These are phyloP conservation scores for Citrus hindsii DNA, from an alignment of 345 rosid genomes.

Conservation along the genomic window DNA sequence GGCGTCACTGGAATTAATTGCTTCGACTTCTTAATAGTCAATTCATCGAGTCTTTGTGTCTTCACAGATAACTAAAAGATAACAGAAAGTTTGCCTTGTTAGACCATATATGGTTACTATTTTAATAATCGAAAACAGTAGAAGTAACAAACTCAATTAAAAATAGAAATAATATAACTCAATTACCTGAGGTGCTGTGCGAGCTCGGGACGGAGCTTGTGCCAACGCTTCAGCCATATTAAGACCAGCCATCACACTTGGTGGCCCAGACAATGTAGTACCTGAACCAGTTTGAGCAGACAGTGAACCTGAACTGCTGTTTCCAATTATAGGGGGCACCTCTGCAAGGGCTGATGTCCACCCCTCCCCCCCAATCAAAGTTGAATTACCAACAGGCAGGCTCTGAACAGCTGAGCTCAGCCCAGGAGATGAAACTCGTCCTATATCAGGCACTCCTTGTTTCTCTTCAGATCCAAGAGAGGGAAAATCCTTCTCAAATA, in stretches of 20 bases:
- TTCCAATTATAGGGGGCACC: constrained; percentile 58
- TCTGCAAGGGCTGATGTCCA: constrained; percentile 89
- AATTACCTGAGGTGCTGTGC: constrained; percentile 60
- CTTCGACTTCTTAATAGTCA: constrained; percentile 85
- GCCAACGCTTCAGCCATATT: constrained; percentile 95
- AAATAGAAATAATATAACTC: background rate
- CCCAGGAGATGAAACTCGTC: constrained; percentile 78
- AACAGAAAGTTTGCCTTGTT: background rate
- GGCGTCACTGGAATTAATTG: constrained; percentile 90
- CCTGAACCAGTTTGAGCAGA: constrained; percentile 34
- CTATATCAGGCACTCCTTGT: constrained; percentile 51
- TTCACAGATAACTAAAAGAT: constrained; percentile 56
- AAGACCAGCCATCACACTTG: constrained; percentile 42
- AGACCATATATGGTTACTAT: constrained; percentile 13
- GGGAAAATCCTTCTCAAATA: constrained; percentile 83
- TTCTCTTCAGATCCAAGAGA: constrained; percentile 72
- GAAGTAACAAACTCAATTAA: background rate
- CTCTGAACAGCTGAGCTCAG: constrained; percentile 60
- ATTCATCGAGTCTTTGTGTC: constrained; percentile 75
- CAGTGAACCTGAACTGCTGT: constrained; percentile 37
- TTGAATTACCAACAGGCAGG: constrained; percentile 60
- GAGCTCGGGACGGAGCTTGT: constrained; percentile 65
- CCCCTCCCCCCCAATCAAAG: constrained; percentile 70
- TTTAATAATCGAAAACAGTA: background rate
- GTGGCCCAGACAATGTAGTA: constrained; percentile 30